phyloP scores from a whole-genome alignment of 805 yeast genomes.

The Helenozyma rhizophorensis region DNA sequence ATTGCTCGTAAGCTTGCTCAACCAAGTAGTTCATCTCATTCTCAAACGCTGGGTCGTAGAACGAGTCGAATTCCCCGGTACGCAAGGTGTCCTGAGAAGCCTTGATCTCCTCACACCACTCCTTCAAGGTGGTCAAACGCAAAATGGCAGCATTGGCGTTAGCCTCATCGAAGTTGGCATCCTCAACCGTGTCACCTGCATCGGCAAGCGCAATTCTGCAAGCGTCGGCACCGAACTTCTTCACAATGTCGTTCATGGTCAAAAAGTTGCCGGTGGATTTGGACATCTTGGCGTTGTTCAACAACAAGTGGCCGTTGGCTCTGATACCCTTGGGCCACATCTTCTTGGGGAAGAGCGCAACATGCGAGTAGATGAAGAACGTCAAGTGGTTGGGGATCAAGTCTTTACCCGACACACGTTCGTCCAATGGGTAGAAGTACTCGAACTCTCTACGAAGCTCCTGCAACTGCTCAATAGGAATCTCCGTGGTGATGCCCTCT shows the following conservation, averaged over 20 bases:
- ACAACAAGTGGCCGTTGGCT: constrained; percentile 90
- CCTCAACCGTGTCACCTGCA: constrained; percentile 97
- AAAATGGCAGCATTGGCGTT: constrained; percentile 97
- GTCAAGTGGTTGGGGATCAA: constrained; percentile 96
- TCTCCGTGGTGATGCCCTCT: constrained; percentile 52
- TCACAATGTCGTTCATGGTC: constrained; percentile 79
- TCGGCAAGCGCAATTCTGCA: constrained; percentile 96
- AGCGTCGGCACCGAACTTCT: constrained; percentile 96
- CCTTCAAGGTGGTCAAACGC: constrained; percentile 86
- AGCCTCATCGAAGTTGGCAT: constrained; percentile 95
- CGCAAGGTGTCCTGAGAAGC: constrained; percentile 46
- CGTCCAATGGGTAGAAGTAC: constrained; percentile 93
- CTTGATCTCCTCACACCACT: constrained; percentile 86
- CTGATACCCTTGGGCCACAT: constrained; percentile 95
- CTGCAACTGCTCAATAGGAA: constrained; percentile 64
- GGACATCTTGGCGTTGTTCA: constrained; percentile 97
- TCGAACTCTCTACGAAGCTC: constrained; percentile 89
- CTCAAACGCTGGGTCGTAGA: constrained; percentile 87
- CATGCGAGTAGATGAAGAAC: constrained; percentile 89
- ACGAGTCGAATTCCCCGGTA: constrained; percentile 46
- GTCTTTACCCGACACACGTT: constrained; percentile 92
- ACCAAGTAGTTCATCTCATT: constrained; percentile 86
- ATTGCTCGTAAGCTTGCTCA: constrained; percentile 68
- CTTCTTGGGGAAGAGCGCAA: constrained; percentile 84
- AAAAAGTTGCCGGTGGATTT: constrained; percentile 96